These are phyloP conservation scores for Trifolium repens DNA, from an alignment of 306 rosid species.

Conservation along the genomic window DNA sequence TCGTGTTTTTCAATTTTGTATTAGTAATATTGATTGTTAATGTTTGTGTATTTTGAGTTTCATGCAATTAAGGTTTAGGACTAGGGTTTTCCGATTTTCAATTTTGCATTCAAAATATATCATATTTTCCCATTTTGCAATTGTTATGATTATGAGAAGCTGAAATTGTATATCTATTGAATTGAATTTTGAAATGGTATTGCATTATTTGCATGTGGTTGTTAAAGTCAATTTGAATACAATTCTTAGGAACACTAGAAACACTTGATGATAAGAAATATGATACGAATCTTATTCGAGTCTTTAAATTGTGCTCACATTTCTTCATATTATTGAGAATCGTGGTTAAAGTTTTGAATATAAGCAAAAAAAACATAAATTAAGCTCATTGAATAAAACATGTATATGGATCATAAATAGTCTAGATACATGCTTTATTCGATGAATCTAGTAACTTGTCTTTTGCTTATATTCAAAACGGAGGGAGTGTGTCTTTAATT, in stretches of 20 bases:
- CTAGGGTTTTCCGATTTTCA: constrained; percentile 21
- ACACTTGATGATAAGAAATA: not conserved
- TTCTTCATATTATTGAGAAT: not conserved
- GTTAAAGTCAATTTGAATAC: not conserved
- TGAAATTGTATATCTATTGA: not conserved
- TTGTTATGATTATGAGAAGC: constrained; percentile 10
- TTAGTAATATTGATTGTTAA: not conserved
- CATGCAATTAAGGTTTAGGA: not conserved
- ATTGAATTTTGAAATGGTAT: not conserved
- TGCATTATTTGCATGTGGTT: not conserved
- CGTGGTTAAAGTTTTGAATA: not conserved
- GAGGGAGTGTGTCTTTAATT: no score
- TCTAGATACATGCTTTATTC: no score
- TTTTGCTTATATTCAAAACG: no score
- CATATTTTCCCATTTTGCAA: not conserved
- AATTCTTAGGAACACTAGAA: not conserved
- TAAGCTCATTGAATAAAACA: no score
- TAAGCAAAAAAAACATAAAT: no score
- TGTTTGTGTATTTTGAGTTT: not conserved
- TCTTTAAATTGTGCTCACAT: not conserved
- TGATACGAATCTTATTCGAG: not conserved
- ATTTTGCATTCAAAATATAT: not conserved
- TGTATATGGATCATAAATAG: no score
- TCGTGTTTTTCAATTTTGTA: not conserved
- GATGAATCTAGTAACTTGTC: no score